phyloP scores from a whole-genome alignment of 208 protist genomes.

The Borovskyia barvae region DNA sequence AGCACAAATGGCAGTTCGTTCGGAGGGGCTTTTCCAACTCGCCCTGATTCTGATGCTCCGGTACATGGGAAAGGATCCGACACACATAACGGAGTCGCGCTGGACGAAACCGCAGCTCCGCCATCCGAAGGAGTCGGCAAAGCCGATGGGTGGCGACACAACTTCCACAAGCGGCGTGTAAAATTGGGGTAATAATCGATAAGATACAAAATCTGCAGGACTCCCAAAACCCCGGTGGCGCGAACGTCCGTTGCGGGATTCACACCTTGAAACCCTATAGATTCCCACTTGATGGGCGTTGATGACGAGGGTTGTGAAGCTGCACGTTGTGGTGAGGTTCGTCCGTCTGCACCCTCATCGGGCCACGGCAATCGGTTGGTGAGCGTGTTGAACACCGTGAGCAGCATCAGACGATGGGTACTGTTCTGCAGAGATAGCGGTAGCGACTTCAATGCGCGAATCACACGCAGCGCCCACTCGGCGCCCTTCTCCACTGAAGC shows the following conservation, averaged over 20 bases:
- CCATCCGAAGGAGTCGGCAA: background rate
- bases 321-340: background rate
- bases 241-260: conserved; percentile 83
- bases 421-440: conserved; percentile 26
- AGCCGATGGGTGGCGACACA: conserved; percentile 34
- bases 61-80: too few species aligned
- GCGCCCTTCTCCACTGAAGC: background rate
- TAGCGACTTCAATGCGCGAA: conserved; percentile 26
- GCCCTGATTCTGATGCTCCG: background rate
- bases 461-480: conserved; percentile 10
- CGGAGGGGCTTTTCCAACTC: background rate
- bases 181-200: conserved; percentile 67
- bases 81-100: too few species aligned
- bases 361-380: conserved; percentile 11
- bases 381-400: conserved; percentile 54
- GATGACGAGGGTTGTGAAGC: conserved; percentile 4
- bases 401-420: conserved; percentile 51
- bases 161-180: conserved; percentile 41
- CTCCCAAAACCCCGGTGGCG: conserved; percentile 62
- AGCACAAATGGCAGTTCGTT: conserved; percentile 77
- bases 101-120: background rate
- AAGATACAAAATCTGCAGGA: conserved; percentile 72
- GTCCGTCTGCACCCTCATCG: background rate
- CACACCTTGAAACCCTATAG: conserved; percentile 73
- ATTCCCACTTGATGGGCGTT: conserved; percentile 51